Evolutionary conservation across 2,329 filamentous ascomycete species (phyloP), one percentile per base, ranked within the genome.

Genomic region (Trichoderma polysporum): DNA sequence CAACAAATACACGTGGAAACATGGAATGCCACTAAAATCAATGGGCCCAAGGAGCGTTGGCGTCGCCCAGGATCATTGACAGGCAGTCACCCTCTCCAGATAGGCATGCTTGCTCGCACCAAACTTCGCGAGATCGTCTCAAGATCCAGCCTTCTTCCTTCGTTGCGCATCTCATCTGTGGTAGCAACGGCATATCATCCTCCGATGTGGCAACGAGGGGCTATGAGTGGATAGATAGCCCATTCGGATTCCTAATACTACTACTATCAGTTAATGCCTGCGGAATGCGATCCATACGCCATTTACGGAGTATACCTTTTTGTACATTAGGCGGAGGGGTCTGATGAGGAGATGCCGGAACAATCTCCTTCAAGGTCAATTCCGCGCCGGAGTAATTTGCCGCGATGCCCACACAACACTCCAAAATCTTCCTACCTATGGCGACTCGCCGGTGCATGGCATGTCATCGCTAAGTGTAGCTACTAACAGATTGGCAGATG

Each of bases 131-230:
- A 63, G 60, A 63, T 63, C 60, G 35, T 35, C 37, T 45, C 13
- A n/a, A 63, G 60, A 63, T 63, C 60, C 35, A 47, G 50, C 50
- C 49, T 37, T 50, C 35, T 63, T 54, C 50, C 60, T 54, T 54
- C 37, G 27, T 33, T 54, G 35, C 50, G 60, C 19, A 54, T 54
- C 37, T 47, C 60, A 63, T 53, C 50, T 63, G 49, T 45, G 50
- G 60, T 45, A 54, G 49, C 58, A 50, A 45, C 58, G 41, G 41
- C 35, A 62, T 62, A 52, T 41, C 47, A 33, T 41, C 15, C 39
- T 53, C 33, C 13, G 49, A 53, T 52, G 47, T 35, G 58, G 47
- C 47, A 19, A 37, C 58, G 33, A 61, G 45, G 58, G 31, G 9
- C n/a, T 22, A 19, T 19, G 22, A 27, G 47, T 29, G 58, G 59